Percentiles rank a stretch among this genome's conserved stretches.
Conservation (phyloP, 2,329 filamentous ascomycete genomes). For the Cyclaneusma minus region DNA sequence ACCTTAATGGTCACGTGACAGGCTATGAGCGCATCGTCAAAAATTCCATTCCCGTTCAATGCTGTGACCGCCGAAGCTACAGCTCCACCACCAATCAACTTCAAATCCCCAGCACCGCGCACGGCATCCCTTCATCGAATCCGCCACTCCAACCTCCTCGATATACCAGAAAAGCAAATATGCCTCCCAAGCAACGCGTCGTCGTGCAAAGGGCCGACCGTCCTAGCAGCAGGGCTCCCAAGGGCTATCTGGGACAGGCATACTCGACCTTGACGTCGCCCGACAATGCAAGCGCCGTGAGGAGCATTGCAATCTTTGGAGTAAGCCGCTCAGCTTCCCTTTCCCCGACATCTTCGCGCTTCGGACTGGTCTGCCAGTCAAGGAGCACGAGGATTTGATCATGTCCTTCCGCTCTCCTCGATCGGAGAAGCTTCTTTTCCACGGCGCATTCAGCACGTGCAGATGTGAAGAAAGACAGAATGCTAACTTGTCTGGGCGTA, state of each 20-base stretch:
- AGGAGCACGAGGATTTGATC: no score
- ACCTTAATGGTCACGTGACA: no score
- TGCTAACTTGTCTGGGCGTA: conserved; percentile 9
- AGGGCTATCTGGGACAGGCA: conserved; percentile 38
- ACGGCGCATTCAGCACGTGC: conserved; percentile 2
- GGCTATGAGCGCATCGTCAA: no score
- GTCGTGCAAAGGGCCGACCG: conserved; percentile 31
- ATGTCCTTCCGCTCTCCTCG: no score
- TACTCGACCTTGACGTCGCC: conserved; percentile 48
- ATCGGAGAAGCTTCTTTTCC: no score
- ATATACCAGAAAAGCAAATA: conserved; percentile 25
- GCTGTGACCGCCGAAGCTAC: no score
- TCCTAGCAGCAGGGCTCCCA: conserved; percentile 21
- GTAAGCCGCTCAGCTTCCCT: conserved; percentile 29
- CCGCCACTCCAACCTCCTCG: no score
- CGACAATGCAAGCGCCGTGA: conserved; percentile 54
- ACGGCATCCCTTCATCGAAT: no score
- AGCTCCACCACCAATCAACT: no score
- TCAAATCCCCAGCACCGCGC: no score
- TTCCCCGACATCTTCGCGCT: conserved; percentile 5
- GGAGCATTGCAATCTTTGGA: conserved; percentile 51
- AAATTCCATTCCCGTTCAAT: no score
- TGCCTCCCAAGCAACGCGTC: conserved; percentile 47
- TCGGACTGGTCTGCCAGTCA: not conserved
- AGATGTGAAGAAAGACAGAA: conserved; percentile 3